Percentiles rank a stretch among this genome's conserved stretches.
These are phyloP conservation scores for Verticillium zaregamsianum DNA, from an alignment of 2,329 filamentous ascomycete genomes.

Conservation along the genomic window DNA sequence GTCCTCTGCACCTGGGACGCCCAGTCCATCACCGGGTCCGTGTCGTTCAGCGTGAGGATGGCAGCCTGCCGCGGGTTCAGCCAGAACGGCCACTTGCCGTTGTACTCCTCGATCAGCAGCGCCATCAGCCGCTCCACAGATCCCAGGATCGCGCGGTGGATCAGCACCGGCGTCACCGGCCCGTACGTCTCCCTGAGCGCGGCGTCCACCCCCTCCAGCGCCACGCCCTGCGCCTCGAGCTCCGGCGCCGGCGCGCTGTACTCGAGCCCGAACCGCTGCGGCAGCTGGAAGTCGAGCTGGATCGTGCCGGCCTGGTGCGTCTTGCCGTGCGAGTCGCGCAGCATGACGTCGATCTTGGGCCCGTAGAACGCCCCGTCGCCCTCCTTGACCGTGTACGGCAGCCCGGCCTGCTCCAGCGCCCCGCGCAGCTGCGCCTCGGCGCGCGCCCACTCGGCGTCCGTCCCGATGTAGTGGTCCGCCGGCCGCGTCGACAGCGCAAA, in stretches of 20 bases:
- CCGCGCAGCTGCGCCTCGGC: conserved; percentile 35
- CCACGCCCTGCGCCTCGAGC: conserved; percentile 47
- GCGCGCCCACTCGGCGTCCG: conserved; percentile 56
- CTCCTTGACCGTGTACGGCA: conserved; percentile 69
- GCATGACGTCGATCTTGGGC: conserved; percentile 84
- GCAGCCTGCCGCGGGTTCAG: conserved; percentile 75
- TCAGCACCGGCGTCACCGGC: conserved; percentile 66
- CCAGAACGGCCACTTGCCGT: conserved; percentile 84
- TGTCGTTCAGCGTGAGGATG: conserved; percentile 68
- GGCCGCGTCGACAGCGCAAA: conserved; percentile 77
- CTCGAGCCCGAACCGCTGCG: conserved; percentile 72
- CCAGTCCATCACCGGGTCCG: conserved; percentile 46
- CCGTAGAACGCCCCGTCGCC: conserved; percentile 90
- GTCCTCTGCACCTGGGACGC: conserved; percentile 43
- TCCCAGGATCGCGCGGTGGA: conserved; percentile 80
- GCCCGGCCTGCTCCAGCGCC: conserved; percentile 60
- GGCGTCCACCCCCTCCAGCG: conserved; percentile 29
- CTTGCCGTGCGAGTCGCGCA: conserved; percentile 76
- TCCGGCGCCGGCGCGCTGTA: conserved; percentile 69
- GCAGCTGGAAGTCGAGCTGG: conserved; percentile 86
- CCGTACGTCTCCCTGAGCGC: conserved; percentile 40
- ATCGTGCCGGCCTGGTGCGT: conserved; percentile 87
- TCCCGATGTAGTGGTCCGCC: conserved; percentile 72
- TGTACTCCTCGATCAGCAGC: conserved; percentile 77
- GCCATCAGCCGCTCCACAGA: conserved; percentile 84